phyloP scores from a whole-genome alignment of 2,329 filamentous ascomycete species.

The Fusarium decemcellulare region DNA sequence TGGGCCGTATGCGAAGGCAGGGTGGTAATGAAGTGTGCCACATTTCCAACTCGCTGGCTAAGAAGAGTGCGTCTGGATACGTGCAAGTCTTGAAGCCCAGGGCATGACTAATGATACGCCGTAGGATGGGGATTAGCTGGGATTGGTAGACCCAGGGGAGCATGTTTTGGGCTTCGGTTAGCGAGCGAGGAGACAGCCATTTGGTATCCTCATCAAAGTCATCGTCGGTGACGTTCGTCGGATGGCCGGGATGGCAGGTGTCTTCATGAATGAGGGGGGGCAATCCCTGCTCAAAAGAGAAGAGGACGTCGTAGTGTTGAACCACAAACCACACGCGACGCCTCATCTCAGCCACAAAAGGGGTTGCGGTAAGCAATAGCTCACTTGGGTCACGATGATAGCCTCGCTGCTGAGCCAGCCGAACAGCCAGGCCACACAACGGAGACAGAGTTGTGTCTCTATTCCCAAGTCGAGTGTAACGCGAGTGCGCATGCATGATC shows the following conservation, averaged over 20 bases:
- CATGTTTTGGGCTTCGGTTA: background rate
- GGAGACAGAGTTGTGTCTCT: background rate
- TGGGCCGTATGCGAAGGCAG: constrained; percentile 3
- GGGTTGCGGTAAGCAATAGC: background rate
- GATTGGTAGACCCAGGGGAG: constrained; percentile 22
- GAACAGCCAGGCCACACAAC: constrained; percentile 3
- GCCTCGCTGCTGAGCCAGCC: constrained; percentile 14
- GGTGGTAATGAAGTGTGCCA: constrained; percentile 29
- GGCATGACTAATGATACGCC: constrained; percentile 19
- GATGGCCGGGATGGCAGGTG: background rate
- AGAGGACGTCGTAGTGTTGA: constrained; percentile 26
- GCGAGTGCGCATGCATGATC: constrained; percentile 20
- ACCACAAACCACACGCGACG: constrained; percentile 24
- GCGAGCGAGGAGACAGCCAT: background rate
- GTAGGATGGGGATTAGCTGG: constrained; percentile 9
- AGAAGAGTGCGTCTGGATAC: background rate
- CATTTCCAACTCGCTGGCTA: background rate
- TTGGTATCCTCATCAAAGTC: constrained; percentile 21
- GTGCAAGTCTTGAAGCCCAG: constrained; percentile 9
- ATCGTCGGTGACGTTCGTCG: constrained; percentile 15
- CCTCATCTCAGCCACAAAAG: constrained; percentile 29
- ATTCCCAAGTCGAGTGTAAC: background rate
- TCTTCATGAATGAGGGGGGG: constrained; percentile 18
- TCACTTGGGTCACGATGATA: constrained; percentile 12
- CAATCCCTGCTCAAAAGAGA: constrained; percentile 22